A percentile compares a stretch with the other conserved stretches of the same genome.
Evolutionary conservation across 169 alveolate species (phyloP).

Genomic region (Plasmodium inui): DNA sequence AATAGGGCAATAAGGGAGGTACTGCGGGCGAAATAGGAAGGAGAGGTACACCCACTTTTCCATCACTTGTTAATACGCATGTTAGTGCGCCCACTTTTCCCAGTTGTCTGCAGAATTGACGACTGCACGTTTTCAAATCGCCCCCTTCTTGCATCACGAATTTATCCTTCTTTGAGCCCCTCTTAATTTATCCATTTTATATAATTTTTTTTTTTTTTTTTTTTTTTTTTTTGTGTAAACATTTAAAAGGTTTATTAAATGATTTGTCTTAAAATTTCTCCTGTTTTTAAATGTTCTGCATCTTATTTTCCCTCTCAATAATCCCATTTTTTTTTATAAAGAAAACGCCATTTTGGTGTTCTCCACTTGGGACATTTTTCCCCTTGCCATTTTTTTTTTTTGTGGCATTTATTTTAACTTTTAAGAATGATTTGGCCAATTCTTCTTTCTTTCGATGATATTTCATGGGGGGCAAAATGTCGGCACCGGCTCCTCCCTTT

Average conservation of each 20-base stretch:
- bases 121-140: not conserved
- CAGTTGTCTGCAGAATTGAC: not conserved
- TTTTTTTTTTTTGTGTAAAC: not conserved
- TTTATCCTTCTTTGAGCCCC: not conserved
- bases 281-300: not conserved
- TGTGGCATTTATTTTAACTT: not conserved
- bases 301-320: not conserved
- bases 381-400: not conserved
- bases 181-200: not conserved
- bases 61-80: not conserved
- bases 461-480: not conserved
- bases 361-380: not conserved
- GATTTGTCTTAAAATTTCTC: not conserved
- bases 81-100: not conserved
- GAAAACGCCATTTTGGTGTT: not conserved
- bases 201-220: not conserved
- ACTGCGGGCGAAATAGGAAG: not conserved
- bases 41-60: not conserved
- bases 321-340: not conserved
- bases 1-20: slow-evolving; percentile 34
- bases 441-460: not conserved
- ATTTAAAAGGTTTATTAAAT: not conserved
- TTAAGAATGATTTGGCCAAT: not conserved
- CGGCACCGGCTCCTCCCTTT: not conserved
- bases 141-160: not conserved